Evolutionary conservation across 2,329 filamentous ascomycete species (phyloP).

Genomic region (Fusarium miscanthi): DNA sequence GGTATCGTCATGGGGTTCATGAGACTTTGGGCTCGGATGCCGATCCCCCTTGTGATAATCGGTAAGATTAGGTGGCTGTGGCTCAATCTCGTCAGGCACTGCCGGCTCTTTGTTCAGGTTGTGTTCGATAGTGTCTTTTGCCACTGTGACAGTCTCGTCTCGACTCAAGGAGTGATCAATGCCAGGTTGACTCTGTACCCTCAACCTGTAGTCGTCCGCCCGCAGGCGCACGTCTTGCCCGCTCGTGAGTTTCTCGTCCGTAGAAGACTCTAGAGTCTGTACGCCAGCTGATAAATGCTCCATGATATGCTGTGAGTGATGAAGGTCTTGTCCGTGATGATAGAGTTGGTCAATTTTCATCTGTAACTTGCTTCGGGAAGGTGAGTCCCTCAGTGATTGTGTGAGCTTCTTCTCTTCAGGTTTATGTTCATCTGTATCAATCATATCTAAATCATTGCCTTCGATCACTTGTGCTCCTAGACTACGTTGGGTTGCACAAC

Average conservation of each 20-base stretch:
- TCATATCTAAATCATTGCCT: slow-evolving; percentile 5
- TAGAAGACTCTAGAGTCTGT: not conserved
- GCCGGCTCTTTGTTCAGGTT: slow-evolving; percentile 23
- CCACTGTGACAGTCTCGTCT: slow-evolving; percentile 20
- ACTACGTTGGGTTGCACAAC: slow-evolving; percentile 41
- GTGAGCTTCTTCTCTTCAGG: slow-evolving; percentile 5
- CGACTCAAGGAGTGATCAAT: slow-evolving; percentile 24
- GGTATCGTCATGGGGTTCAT: slow-evolving; percentile 31
- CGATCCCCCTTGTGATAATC: slow-evolving; percentile 24
- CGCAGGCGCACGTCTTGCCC: slow-evolving; percentile 5
- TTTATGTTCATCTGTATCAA: slow-evolving; percentile 11
- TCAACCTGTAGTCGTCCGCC: not conserved
- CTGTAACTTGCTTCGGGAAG: slow-evolving; percentile 25
- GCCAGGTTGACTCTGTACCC: not conserved
- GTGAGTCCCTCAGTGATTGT: not conserved
- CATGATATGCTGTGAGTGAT: slow-evolving; percentile 50
- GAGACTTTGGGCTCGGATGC: slow-evolving; percentile 36
- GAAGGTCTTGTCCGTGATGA: slow-evolving; percentile 50
- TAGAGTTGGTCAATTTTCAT: slow-evolving; percentile 48
- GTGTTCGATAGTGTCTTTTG: slow-evolving; percentile 16
- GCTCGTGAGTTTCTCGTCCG: slow-evolving; percentile 1
- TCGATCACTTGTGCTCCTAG: not conserved
- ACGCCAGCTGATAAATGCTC: slow-evolving; percentile 48
- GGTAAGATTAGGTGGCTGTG: slow-evolving; percentile 24
- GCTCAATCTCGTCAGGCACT: slow-evolving; percentile 2